phyloP scores from a whole-genome alignment of 1,139 yeast genomes.

The Geotrichum candidum region DNA sequence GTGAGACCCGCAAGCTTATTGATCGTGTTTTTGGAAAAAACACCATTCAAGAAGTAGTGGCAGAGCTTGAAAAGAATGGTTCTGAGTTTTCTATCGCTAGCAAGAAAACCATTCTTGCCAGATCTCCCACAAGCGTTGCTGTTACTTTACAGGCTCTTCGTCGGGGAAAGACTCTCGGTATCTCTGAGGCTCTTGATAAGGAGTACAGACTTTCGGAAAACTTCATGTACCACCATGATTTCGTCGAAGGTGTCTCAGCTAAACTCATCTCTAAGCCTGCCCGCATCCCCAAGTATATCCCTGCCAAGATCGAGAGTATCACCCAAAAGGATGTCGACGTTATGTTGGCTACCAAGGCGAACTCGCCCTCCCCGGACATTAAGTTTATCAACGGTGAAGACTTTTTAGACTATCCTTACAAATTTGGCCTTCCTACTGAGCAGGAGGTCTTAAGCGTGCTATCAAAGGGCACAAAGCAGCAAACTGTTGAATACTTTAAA shows the following conservation, averaged over 20 bases:
- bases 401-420: slow-evolving; percentile 62
- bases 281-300: slow-evolving; percentile 52
- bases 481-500: slow-evolving; percentile 57
- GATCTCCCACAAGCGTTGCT: slow-evolving; percentile 76
- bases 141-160: slow-evolving; percentile 67
- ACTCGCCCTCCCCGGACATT: slow-evolving; percentile 29
- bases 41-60: slow-evolving; percentile 57
- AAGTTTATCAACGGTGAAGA: slow-evolving; percentile 45
- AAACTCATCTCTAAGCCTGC: slow-evolving; percentile 58
- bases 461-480: slow-evolving; percentile 60
- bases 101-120: slow-evolving; percentile 47
- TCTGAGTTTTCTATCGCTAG: slow-evolving; percentile 64
- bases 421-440: slow-evolving; percentile 76
- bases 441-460: slow-evolving; percentile 39
- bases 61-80: slow-evolving; percentile 50
- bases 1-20: slow-evolving; percentile 55
- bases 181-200: slow-evolving; percentile 60
- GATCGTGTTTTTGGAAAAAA: slow-evolving; percentile 60
- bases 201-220: slow-evolving; percentile 78
- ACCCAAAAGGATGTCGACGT: slow-evolving; percentile 14
- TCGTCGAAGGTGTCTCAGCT: slow-evolving; percentile 70
- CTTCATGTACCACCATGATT: slow-evolving; percentile 59
- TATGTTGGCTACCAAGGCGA: slow-evolving; percentile 22
- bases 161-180: slow-evolving; percentile 53
- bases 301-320: slow-evolving; percentile 35